Evolutionary conservation across 1,284 basidiomycete species (phyloP), one percentile per base, ranked within the genome.

Genomic region (Trametes polyzona): DNA sequence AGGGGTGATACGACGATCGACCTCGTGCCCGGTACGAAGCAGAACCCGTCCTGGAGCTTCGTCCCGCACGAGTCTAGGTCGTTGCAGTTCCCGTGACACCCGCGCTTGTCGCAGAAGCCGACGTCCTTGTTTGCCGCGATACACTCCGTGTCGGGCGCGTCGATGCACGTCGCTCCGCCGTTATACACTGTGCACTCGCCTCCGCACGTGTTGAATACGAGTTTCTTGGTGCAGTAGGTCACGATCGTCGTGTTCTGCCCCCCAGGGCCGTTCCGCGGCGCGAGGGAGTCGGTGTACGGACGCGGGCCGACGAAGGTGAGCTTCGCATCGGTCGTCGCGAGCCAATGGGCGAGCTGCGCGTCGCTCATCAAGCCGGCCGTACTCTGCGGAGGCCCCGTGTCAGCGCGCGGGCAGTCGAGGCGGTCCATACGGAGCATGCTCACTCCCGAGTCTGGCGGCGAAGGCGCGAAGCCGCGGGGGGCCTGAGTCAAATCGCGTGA

Each of bases 131-230:
- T 40, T 37, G 47, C 37, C 11, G 36, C 27, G 14, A 49, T 17
- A 26, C 47, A 49, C 36, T 47, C 29, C 7, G 35, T 27, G 23
- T 36, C 14, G 2, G 47, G 35, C 10, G 17, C 19, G 23, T 47
- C 47, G 23, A 47, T 16, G 33, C 47, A 47, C 23, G 9, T 23
- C 21, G 47, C n/a, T 7, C 47, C 47, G 33, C 47, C 47, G 23
- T 37, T 47, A 35, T 47, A 47, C 23, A 47, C 47, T 16, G 47
- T 47, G 24, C 47, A 47, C 21, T 36, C 33, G 14, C 47, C 47
- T 0, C 16, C 24, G 23, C 47, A 47, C n/a, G 17, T 14, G 33
- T 36, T n/a, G n/a, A n/a, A 3, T 3, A 23, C 33, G 21, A 19
- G 4, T n/a, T 35, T 33, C 47, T 10, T 37, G 14, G 19, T 47